phyloP scores from a whole-genome alignment of 2,329 filamentous ascomycete genomes.

The Ceratocystis albifundus region DNA sequence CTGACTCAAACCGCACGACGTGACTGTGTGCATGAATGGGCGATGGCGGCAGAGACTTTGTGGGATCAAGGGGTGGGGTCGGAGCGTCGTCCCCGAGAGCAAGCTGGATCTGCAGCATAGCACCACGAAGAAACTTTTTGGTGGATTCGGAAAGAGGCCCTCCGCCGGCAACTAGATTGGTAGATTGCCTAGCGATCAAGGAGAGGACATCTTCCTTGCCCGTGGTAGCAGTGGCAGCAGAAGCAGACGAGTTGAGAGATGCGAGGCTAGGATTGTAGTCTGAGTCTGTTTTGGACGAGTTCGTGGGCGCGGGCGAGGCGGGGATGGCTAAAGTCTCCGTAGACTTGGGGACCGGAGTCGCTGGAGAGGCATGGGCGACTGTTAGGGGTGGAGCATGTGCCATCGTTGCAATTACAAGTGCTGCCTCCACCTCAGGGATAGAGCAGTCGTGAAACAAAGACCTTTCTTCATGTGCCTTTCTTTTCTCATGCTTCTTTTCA shows the following conservation, averaged over 20 bases:
- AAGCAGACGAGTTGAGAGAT: background rate
- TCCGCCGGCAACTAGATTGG: constrained; percentile 33
- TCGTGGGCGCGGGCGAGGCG: constrained; percentile 19
- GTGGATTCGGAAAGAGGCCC: constrained; percentile 36
- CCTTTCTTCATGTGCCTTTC: background rate
- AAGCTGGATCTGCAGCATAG: constrained; percentile 19
- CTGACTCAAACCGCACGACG: background rate
- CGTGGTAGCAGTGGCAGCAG: background rate
- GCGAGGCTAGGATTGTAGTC: constrained; percentile 12
- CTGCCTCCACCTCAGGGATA: constrained; percentile 15
- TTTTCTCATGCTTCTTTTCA: background rate
- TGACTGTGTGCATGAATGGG: constrained; percentile 7
- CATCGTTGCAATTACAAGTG: constrained; percentile 13
- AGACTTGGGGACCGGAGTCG: constrained; percentile 12
- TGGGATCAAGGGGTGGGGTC: constrained; percentile 16
- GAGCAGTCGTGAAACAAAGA: background rate
- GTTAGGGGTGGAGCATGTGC: background rate
- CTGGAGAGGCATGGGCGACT: background rate
- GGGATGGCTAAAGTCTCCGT: constrained; percentile 1
- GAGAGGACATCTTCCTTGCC: constrained; percentile 32
- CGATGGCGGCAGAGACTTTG: constrained; percentile 15
- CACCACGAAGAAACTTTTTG: constrained; percentile 35
- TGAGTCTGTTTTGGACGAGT: constrained; percentile 19
- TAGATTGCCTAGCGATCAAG: constrained; percentile 40
- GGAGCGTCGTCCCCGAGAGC: constrained; percentile 19